Conservation (phyloP, 306 rosid genomes). For the Herpetospermum pedunculosum region DNA sequence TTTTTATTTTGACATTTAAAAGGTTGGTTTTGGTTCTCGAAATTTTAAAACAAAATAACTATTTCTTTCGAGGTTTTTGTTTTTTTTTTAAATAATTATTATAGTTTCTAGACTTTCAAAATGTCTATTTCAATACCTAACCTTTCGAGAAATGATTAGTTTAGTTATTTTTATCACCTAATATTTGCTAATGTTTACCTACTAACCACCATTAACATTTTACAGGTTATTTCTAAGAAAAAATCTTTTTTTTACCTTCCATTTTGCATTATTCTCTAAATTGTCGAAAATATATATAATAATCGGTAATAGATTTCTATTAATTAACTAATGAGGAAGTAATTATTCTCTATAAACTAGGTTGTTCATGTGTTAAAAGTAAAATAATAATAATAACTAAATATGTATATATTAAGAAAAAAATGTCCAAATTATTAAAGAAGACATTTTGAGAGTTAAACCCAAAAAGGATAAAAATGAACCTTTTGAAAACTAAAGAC, state of each 20-base stretch:
- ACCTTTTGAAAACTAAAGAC: too few species aligned
- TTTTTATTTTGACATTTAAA: neutral
- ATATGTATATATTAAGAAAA: too few species aligned
- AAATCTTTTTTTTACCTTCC: neutral
- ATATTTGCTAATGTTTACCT: neutral
- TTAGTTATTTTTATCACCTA: neutral
- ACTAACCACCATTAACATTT: neutral
- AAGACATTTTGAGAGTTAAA: neutral
- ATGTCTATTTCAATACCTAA: neutral
- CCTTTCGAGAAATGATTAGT: neutral
- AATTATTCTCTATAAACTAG: neutral
- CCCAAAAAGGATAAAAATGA: too few species aligned
- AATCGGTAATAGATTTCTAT: neutral
- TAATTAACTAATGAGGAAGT: too few species aligned
- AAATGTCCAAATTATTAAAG: too few species aligned
- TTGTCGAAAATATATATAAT: too few species aligned
- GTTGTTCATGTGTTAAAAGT: neutral
- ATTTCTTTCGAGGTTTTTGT: too few species aligned
- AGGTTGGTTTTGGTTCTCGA: neutral
- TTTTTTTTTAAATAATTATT: too few species aligned
- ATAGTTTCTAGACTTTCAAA: too few species aligned
- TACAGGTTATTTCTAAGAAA: too few species aligned
- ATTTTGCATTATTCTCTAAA: neutral
- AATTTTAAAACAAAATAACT: too few species aligned
- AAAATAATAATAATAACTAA: neutral